Evolutionary conservation across 768 basidiomycete genomes (phyloP).

Genomic region (Leccinum boreale): DNA sequence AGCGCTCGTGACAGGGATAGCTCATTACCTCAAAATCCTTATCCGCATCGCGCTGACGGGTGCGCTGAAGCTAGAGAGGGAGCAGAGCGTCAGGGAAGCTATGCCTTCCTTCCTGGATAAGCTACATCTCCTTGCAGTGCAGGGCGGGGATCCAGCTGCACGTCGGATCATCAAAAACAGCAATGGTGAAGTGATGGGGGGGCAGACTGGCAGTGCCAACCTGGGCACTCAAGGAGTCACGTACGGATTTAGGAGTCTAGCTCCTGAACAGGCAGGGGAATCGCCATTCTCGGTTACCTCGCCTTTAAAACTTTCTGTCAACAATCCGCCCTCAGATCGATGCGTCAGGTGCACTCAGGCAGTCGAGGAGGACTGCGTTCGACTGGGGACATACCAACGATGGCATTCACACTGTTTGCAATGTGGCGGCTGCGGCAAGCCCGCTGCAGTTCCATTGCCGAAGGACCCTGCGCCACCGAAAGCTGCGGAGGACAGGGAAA

Average conservation of each 20-base stretch:
- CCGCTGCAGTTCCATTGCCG: slow-evolving; percentile 57
- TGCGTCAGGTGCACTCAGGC: slow-evolving; percentile 87
- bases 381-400: slow-evolving; percentile 91
- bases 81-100: slow-evolving; percentile 76
- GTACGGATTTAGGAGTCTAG: slow-evolving; percentile 90
- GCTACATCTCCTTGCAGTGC: slow-evolving; percentile 85
- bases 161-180: slow-evolving; percentile 73
- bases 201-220: slow-evolving; percentile 44
- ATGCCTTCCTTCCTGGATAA: slow-evolving; percentile 91
- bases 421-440: slow-evolving; percentile 76
- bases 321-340: slow-evolving; percentile 80
- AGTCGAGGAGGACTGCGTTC: slow-evolving; percentile 96
- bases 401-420: slow-evolving; percentile 97
- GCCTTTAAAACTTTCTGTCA: slow-evolving; percentile 52
- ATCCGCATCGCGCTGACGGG: slow-evolving; percentile 97
- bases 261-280: slow-evolving; percentile 88
- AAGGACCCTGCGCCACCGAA: slow-evolving; percentile 53
- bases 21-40: slow-evolving; percentile 98
- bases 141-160: slow-evolving; percentile 77
- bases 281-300: slow-evolving; percentile 58
- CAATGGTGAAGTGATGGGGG: slow-evolving; percentile 55
- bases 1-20: slow-evolving; percentile 96
- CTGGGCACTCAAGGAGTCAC: slow-evolving; percentile 82
- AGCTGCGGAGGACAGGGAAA: slow-evolving; percentile 50
- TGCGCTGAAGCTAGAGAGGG: slow-evolving; percentile 91